These are phyloP conservation scores for Marvania coccoides DNA, from an alignment of 139 green algal species.

Conservation along the genomic window DNA sequence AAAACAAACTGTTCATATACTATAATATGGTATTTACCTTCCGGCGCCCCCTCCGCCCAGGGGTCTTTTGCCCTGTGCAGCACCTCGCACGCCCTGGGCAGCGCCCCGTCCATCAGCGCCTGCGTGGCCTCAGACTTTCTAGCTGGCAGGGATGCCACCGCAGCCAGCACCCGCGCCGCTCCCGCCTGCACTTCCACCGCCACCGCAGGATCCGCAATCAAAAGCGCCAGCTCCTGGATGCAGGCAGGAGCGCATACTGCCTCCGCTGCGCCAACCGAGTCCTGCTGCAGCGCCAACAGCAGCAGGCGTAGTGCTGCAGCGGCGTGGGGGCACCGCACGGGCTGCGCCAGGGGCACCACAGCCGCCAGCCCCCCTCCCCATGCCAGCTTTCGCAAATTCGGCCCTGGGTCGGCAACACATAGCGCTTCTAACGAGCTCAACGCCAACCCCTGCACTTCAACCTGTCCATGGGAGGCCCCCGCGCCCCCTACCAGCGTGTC, in stretches of 20 bases:
- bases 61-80: neutral
- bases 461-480: neutral
- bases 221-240: slow-evolving; percentile 9
- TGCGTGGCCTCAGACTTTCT: neutral
- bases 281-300: neutral
- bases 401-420: neutral
- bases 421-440: neutral
- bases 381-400: neutral
- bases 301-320: neutral
- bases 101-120: neutral
- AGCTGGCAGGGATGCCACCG: neutral
- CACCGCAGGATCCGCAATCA: slow-evolving; percentile 5
- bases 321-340: neutral
- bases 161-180: neutral
- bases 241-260: neutral
- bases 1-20: too few relatives aligned
- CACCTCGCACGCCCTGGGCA: neutral
- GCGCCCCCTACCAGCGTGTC: neutral
- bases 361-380: neutral
- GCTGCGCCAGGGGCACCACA: neutral
- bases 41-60: neutral
- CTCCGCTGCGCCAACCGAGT: neutral
- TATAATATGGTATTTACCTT: too few relatives aligned
- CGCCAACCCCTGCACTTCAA: neutral
- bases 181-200: neutral